Percentiles rank a stretch among this genome's conserved stretches.
phyloP scores from a whole-genome alignment of 2,329 filamentous ascomycete species.

The Aspergillus candidus region DNA sequence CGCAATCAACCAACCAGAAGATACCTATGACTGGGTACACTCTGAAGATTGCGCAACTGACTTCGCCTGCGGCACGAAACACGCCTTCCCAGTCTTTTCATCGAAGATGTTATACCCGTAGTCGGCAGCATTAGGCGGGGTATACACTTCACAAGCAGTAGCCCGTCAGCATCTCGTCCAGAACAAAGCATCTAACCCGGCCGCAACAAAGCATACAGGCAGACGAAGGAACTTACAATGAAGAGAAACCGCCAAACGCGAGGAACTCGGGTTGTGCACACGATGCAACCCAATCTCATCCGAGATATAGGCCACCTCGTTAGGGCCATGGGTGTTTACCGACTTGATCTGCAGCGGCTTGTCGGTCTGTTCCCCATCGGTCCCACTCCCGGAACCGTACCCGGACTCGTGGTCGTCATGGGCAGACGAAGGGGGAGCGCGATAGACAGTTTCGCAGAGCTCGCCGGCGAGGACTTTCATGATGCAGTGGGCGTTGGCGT shows the following conservation, averaged over 20 bases:
- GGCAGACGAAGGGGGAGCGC: constrained; percentile 10
- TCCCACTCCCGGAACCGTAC: too few relatives aligned
- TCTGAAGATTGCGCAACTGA: constrained; percentile 3
- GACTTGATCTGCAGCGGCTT: constrained; percentile 21
- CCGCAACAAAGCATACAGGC: neutral
- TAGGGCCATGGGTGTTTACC: constrained; percentile 17
- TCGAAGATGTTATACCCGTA: constrained; percentile 30
- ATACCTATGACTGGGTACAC: too few relatives aligned
- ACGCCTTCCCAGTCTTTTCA: constrained; percentile 21
- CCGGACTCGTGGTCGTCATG: too few relatives aligned
- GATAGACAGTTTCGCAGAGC: constrained; percentile 25
- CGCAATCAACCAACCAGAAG: too few relatives aligned
- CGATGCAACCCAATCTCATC: constrained; percentile 29
- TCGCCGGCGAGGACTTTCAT: constrained; percentile 31
- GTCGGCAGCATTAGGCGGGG: constrained; percentile 29
- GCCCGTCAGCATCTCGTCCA: neutral
- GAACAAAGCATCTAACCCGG: neutral
- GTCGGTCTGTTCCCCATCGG: neutral
- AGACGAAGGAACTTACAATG: constrained; percentile 18
- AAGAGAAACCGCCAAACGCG: constrained; percentile 27
- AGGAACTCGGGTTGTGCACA: constrained; percentile 23
- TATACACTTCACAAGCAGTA: constrained; percentile 19
- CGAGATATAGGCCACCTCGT: constrained; percentile 30
- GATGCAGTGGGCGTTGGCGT: constrained; percentile 33
- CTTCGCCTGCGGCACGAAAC: constrained; percentile 23